These are phyloP conservation scores for Delitschia confertaspora DNA, from an alignment of 495 filamentous ascomycete genomes.

Conservation along the genomic window DNA sequence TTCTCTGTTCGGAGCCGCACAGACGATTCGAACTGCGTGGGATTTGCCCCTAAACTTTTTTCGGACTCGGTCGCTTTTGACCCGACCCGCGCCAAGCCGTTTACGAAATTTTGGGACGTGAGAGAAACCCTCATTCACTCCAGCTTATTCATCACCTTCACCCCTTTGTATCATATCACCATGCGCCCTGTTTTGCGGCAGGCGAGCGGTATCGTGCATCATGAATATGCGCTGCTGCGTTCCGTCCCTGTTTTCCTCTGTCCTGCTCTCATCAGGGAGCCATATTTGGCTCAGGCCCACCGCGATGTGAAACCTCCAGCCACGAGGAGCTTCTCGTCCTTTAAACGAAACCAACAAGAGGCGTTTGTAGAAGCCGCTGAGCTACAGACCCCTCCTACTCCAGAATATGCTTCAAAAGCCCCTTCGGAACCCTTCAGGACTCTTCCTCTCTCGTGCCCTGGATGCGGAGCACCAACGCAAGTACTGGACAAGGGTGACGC, in stretches of 20 bases:
- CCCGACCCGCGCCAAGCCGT: too few relatives aligned
- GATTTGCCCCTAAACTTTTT: conserved; percentile 1
- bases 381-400: not conserved
- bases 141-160: too few relatives aligned
- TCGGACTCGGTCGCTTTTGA: too few relatives aligned
- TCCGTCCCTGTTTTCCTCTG: conserved; percentile 23
- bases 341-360: not conserved
- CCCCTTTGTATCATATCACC: conserved; percentile 1
- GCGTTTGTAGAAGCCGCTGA: not conserved
- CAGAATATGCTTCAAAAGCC: too few relatives aligned
- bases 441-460: conserved; percentile 62
- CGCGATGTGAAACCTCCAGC: not conserved
- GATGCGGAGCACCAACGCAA: conserved; percentile 83
- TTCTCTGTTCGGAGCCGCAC: not conserved
- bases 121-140: not conserved
- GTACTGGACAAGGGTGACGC: conserved; percentile 56
- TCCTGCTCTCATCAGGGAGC: conserved; percentile 13
- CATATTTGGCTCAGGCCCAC: not conserved
- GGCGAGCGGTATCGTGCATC: conserved; percentile 2
- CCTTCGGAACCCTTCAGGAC: not conserved
- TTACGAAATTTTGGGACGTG: not conserved
- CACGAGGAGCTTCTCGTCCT: conserved; percentile 10
- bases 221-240: not conserved
- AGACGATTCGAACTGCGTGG: not conserved
- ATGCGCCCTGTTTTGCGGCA: conserved; percentile 22